phyloP scores from a whole-genome alignment of 1,284 basidiomycete species.

The Boletus sp. region DNA sequence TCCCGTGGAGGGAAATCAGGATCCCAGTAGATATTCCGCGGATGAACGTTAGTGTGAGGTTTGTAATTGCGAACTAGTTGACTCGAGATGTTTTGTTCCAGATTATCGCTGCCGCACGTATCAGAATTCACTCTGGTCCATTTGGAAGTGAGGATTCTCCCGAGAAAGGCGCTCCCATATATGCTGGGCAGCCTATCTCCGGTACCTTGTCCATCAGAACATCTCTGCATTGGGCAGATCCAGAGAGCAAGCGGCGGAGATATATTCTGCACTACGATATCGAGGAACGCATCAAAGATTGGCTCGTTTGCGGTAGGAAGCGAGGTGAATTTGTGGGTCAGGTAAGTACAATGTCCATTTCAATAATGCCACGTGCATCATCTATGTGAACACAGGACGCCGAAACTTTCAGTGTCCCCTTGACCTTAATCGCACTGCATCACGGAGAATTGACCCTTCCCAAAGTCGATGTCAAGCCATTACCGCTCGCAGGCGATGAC shows the following conservation, averaged over 20 bases:
- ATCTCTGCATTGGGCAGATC: slow-evolving; percentile 70
- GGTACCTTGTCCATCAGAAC: slow-evolving; percentile 63
- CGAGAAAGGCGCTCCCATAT: slow-evolving; percentile 46
- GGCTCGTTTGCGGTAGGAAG: slow-evolving; percentile 80
- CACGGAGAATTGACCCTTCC: slow-evolving; percentile 74
- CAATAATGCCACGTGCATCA: neutral
- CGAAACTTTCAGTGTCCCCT: slow-evolving; percentile 50
- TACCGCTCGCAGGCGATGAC: slow-evolving; percentile 47
- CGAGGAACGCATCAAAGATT: slow-evolving; percentile 72
- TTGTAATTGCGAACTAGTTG: slow-evolving; percentile 2
- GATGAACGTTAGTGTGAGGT: slow-evolving; percentile 59
- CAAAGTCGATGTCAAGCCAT: slow-evolving; percentile 60
- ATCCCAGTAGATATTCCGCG: slow-evolving; percentile 83
- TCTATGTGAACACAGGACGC: slow-evolving; percentile 48
- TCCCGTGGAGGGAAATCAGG: slow-evolving; percentile 62
- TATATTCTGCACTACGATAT: slow-evolving; percentile 73
- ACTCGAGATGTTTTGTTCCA: slow-evolving; percentile 29
- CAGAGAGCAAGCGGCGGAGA: slow-evolving; percentile 41
- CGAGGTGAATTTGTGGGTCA: slow-evolving; percentile 72
- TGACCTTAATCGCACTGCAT: slow-evolving; percentile 76
- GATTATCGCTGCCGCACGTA: slow-evolving; percentile 70
- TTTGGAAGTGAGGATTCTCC: slow-evolving; percentile 24
- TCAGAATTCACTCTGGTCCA: slow-evolving; percentile 46
- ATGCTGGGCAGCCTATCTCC: slow-evolving; percentile 77
- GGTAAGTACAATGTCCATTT: slow-evolving; percentile 38